Conservation (phyloP, 2,329 filamentous ascomycete species). For the Cordyceps fumosorosea region DNA sequence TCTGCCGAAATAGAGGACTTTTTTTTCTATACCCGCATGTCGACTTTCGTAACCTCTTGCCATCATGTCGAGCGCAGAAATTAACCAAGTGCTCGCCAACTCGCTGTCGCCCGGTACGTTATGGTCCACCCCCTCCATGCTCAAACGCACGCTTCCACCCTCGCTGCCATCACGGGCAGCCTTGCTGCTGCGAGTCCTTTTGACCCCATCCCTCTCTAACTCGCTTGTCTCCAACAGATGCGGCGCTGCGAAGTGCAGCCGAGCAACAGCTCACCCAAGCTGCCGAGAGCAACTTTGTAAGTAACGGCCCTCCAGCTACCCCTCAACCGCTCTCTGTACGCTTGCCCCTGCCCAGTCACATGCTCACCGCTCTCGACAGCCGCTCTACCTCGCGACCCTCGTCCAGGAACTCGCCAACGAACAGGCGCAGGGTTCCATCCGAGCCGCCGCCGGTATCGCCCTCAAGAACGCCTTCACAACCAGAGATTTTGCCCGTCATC, state of each 20-base stretch:
- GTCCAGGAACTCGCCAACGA: slow-evolving; percentile 94
- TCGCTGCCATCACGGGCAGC: slow-evolving; percentile 9
- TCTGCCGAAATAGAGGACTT: slow-evolving; percentile 2
- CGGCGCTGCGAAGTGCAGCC: slow-evolving; percentile 78
- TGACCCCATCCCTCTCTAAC: slow-evolving; percentile 18
- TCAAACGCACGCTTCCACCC: slow-evolving; percentile 9
- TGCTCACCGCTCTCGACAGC: slow-evolving; percentile 45
- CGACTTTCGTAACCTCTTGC: slow-evolving; percentile 28
- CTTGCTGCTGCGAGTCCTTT: neutral
- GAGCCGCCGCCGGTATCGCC: slow-evolving; percentile 90
- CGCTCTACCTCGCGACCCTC: slow-evolving; percentile 86
- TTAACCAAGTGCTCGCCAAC: slow-evolving; percentile 95
- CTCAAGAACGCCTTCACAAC: slow-evolving; percentile 98
- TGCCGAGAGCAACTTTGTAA: slow-evolving; percentile 91
- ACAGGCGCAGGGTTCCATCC: slow-evolving; percentile 71
- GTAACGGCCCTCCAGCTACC: slow-evolving; percentile 23
- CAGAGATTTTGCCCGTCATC: slow-evolving; percentile 79
- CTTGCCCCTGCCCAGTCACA: slow-evolving; percentile 11
- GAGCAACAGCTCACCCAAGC: slow-evolving; percentile 92
- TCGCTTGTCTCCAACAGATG: slow-evolving; percentile 56
- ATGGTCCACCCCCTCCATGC: slow-evolving; percentile 15
- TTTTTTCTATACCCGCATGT: slow-evolving; percentile 28
- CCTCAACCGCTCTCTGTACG: slow-evolving; percentile 13
- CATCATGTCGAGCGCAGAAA: slow-evolving; percentile 74
- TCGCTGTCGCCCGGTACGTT: slow-evolving; percentile 87